Conservation (phyloP, 441 rosid genomes). For the Viola pubescens region DNA sequence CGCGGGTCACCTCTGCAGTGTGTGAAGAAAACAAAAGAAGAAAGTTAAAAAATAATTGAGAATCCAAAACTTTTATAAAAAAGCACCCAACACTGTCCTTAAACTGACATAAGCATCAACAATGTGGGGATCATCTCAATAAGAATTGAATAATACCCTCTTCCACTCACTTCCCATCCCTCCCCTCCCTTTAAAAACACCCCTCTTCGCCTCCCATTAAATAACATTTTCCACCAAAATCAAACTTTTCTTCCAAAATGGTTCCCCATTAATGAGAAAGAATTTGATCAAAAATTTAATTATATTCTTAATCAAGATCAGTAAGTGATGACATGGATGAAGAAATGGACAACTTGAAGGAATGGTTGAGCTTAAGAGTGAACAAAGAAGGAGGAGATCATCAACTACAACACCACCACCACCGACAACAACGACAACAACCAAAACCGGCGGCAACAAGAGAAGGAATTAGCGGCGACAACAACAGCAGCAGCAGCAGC, state of each 20-base stretch:
- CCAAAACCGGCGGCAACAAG: conserved; percentile 12
- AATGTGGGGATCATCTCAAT: too few species aligned
- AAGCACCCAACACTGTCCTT: too few species aligned
- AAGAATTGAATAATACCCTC: neutral
- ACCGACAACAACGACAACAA: neutral
- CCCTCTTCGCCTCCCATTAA: neutral
- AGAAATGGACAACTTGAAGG: conserved; percentile 22
- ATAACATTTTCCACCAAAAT: neutral
- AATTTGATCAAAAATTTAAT: conserved; percentile 6
- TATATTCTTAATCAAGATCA: too few species aligned
- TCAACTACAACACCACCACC: too few species aligned
- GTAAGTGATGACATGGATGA: neutral
- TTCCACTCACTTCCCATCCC: neutral
- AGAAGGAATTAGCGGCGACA: too few species aligned
- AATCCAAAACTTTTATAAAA: too few species aligned
- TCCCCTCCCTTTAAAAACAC: neutral
- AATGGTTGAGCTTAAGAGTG: conserved; percentile 33
- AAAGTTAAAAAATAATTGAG: too few species aligned
- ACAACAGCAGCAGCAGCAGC: too few species aligned
- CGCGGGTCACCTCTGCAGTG: too few species aligned
- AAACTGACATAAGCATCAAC: too few species aligned
- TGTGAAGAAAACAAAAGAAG: too few species aligned
- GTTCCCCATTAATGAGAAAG: conserved; percentile 4
- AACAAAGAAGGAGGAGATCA: neutral
- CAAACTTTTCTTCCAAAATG: conserved; percentile 6